A percentile compares a stretch with the other conserved stretches of the same genome.
phyloP scores from a whole-genome alignment of 1,284 basidiomycete species.

The Trichosporon faecale region DNA sequence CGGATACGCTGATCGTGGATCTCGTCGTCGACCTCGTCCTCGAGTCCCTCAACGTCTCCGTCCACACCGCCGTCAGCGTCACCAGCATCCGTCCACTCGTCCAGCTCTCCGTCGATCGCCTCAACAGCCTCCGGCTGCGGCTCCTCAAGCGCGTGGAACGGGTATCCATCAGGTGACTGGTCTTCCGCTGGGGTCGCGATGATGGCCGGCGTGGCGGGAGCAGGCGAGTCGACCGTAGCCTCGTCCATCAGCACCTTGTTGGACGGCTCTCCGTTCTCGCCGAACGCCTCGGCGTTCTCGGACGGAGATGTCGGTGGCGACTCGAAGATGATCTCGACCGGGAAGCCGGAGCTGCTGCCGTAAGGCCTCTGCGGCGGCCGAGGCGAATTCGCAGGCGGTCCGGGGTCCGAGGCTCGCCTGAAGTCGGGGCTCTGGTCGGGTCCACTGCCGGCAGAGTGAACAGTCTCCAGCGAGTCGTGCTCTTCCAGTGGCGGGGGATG shows the following conservation, averaged over 20 bases:
- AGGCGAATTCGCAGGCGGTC: constrained; percentile 1
- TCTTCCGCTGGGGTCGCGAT: neutral
- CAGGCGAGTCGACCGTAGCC: neutral
- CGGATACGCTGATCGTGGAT: constrained; percentile 14
- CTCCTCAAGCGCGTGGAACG: neutral
- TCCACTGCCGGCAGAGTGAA: neutral
- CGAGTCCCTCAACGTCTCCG: constrained; percentile 15
- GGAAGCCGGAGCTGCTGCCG: neutral
- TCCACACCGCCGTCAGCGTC: constrained; percentile 15
- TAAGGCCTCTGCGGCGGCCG: constrained; percentile 3
- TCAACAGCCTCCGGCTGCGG: neutral
- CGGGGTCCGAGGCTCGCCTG: constrained; percentile 22
- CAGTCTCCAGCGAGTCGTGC: constrained; percentile 13
- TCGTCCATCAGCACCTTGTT: neutral
- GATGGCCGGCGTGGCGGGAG: constrained; percentile 9
- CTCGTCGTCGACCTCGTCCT: constrained; percentile 16
- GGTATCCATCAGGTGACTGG: neutral
- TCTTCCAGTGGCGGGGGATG: neutral
- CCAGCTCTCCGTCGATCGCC: neutral
- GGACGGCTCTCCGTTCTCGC: neutral
- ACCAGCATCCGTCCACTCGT: constrained; percentile 17
- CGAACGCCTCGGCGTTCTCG: neutral
- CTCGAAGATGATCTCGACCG: constrained; percentile 1
- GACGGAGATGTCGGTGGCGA: neutral
- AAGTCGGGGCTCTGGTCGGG: constrained; percentile 5